These are phyloP conservation scores for Ceratocystis lukuohia DNA, from an alignment of 2,329 filamentous ascomycete species.

Conservation along the genomic window DNA sequence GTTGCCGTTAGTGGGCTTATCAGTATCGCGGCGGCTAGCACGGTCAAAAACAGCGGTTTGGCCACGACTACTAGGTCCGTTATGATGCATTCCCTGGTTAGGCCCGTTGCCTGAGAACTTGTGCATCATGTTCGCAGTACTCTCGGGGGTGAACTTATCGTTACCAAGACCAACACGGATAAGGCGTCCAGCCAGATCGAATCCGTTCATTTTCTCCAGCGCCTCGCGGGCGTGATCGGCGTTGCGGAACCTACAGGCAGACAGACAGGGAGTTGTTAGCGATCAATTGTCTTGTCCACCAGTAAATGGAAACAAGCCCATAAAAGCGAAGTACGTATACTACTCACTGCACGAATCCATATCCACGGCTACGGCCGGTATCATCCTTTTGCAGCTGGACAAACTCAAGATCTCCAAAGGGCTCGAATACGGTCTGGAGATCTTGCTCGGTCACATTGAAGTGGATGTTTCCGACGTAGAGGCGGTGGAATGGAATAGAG, in stretches of 20 bases:
- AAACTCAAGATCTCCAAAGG: slow-evolving; percentile 94
- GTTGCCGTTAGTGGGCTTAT: slow-evolving; percentile 53
- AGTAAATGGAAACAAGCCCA: no score
- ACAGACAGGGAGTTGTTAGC: slow-evolving; percentile 26
- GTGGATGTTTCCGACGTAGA: slow-evolving; percentile 98
- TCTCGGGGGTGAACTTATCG: slow-evolving; percentile 99
- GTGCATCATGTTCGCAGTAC: slow-evolving; percentile 81
- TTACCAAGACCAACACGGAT: slow-evolving; percentile 98
- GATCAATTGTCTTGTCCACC: not conserved
- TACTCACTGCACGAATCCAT: slow-evolving; percentile 95
- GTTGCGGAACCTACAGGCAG: slow-evolving; percentile 61
- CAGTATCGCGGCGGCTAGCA: slow-evolving; percentile 84
- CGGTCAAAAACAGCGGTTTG: slow-evolving; percentile 55
- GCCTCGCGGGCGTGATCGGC: slow-evolving; percentile 85
- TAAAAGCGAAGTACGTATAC: not conserved
- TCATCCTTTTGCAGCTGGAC: slow-evolving; percentile 97
- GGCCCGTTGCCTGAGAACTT: slow-evolving; percentile 63
- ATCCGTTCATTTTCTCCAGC: slow-evolving; percentile 97
- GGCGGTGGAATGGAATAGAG: slow-evolving; percentile 86
- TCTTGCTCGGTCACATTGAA: slow-evolving; percentile 98
- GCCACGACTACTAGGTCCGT: slow-evolving; percentile 75
- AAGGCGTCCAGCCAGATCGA: slow-evolving; percentile 90
- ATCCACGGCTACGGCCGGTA: slow-evolving; percentile 75
- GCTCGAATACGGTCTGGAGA: slow-evolving; percentile 89
- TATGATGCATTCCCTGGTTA: slow-evolving; percentile 69